Base-by-base conservation (phyloP, 1,139 yeast genomes). In the Hemisphaericaspora subhashii region DNA sequence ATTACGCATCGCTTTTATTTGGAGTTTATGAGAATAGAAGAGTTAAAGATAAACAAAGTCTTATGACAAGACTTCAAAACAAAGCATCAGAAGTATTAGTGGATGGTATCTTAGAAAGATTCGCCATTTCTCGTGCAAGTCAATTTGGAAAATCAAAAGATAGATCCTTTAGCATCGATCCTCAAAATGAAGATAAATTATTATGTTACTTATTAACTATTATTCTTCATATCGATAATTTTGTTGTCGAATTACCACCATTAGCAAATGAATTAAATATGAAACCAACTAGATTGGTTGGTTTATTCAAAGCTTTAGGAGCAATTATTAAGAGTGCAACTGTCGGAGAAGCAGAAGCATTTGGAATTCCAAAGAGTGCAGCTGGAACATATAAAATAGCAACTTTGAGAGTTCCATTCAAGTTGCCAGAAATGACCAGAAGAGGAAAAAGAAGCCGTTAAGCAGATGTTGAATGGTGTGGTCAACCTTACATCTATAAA, bases 141-240 rank as follows among this genome's bases (percentile, higher is more conserved):
- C 75, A 72, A 39, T 77, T 79, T 48, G 95, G 95, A 44, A 82
- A 77, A 59, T 72, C 88, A 16, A 85, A 84, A 60, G 86, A 83
- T 47, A 77, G 83, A 54, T 76, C 84, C 12, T 88, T 77, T 58
- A 70, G 77, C 44, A 79, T 92, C 46, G 97, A 92, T 56, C 96
- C 98, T 31, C 83, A 79, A 51, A 79, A 81, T 55, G 96, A 88
- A 62, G 96, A 88, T 64, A 88, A 85, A 63, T 70, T 92, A 36
- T 68, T 92, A 49, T 85, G 96, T 60, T 85, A 81, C 63, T 69
- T 89, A 38, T 68, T 92, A 46, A 86, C 86, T 6, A 63, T 85
- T 35, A 72, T 86, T 36, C 67, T 94, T 58, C 90, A 85, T 58
- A 71, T 90, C 42, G 89, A 87, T 57, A 81, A 79, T 48, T 92